Conservation (phyloP, 2,329 filamentous ascomycete species). For the Botrytis deweyae region DNA sequence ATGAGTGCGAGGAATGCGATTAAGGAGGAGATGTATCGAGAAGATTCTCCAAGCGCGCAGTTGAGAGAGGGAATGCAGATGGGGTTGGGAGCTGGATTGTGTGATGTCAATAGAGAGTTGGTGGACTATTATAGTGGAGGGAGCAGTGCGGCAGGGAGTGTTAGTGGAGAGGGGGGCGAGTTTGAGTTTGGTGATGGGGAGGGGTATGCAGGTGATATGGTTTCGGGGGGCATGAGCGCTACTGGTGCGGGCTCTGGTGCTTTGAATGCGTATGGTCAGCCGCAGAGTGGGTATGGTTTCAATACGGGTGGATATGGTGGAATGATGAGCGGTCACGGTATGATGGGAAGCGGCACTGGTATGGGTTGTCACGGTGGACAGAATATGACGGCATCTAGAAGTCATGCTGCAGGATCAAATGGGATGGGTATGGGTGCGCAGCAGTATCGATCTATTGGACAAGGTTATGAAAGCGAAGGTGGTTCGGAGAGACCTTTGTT, state of each 20-base stretch:
- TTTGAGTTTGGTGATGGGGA: slow-evolving; percentile 5
- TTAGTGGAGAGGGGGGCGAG: not conserved
- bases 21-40: not conserved
- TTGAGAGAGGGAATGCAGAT: not conserved
- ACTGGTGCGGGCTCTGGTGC: not conserved
- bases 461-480: slow-evolving; percentile 23
- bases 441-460: not conserved
- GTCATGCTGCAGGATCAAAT: too few relatives aligned
- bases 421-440: not conserved
- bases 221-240: not conserved
- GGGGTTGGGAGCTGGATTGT: not conserved
- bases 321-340: not conserved
- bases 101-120: slow-evolving; percentile 10
- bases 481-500: slow-evolving; percentile 29
- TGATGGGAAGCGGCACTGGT: not conserved
- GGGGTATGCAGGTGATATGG: not conserved
- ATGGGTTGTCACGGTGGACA: not conserved
- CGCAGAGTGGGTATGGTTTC: not conserved
- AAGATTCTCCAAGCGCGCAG: not conserved
- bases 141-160: not conserved
- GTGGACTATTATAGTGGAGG: not conserved
- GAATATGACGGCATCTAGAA: not conserved
- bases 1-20: not conserved
- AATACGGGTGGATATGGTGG: not conserved
- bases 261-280: not conserved